These are phyloP conservation scores for Trypanosoma caninum DNA, from an alignment of 208 protist species.

Conservation along the genomic window DNA sequence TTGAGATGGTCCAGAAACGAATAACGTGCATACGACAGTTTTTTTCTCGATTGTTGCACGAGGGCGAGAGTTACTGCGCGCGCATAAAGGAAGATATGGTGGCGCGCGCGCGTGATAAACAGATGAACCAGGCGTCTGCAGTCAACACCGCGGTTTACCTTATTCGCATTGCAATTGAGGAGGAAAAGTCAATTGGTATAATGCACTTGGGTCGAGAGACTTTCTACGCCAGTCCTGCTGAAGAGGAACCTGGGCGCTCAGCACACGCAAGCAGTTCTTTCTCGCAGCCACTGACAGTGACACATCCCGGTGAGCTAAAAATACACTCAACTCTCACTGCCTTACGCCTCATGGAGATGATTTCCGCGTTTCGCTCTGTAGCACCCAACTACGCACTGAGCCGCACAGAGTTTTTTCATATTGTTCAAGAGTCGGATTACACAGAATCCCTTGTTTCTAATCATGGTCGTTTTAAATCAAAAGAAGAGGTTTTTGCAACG, in stretches of 20 bases:
- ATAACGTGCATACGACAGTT: conserved; percentile 36
- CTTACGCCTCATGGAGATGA: conserved; percentile 50
- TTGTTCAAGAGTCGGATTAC: conserved; percentile 62
- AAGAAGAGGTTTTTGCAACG: conserved; percentile 49
- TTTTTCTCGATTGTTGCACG: conserved; percentile 34
- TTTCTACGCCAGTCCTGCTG: conserved; percentile 40
- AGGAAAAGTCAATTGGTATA: conserved; percentile 37
- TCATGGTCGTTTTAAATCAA: conserved; percentile 21
- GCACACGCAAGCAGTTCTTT: no score
- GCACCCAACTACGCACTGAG: conserved; percentile 72
- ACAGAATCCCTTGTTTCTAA: conserved; percentile 12
- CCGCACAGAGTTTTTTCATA: conserved; percentile 55
- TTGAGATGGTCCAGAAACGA: conserved; percentile 31
- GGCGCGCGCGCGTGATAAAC: conserved; percentile 10
- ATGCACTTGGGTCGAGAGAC: conserved; percentile 87
- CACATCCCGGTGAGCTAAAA: conserved; percentile 23
- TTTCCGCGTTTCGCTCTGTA: conserved; percentile 53
- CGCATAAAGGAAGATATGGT: conserved; percentile 28
- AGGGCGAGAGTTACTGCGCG: conserved; percentile 41
- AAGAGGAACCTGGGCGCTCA: no score
- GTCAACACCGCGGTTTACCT: conserved; percentile 85
- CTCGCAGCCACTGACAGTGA: neutral
- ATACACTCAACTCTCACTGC: conserved; percentile 65
- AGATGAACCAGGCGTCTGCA: conserved; percentile 45
- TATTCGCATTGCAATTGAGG: conserved; percentile 73